Base-by-base conservation (phyloP, 2,329 filamentous ascomycete species). In the Aspergillus novoparasiticus region DNA sequence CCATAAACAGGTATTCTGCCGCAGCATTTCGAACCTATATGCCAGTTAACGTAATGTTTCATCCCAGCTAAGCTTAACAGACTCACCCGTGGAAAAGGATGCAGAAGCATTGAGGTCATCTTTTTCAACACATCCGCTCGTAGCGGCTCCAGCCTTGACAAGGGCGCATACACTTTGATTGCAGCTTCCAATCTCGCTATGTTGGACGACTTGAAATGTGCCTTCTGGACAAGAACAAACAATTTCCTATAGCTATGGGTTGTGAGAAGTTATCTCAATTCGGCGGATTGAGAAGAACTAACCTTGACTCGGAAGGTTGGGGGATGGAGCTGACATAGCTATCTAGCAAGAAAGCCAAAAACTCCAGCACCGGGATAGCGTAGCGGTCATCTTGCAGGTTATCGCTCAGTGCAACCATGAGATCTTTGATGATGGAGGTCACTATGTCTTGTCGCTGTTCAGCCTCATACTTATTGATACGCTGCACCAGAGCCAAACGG, bases 151-250 rank as follows among this genome's bases (percentile, higher is more conserved):
- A 84, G 75, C n/a, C 76, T 73, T 4, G 87, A 87, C 30, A 97
- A 79, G 0, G 87, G 88, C 3, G 89, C 86, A 77, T 97, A 98
- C 14, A 95, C 86, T 71, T 89, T 90, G 64, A 96, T 81, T 26
- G 91, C 92, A 0, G 92, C 90, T 73, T 92, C 87, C 1, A 98
- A 83, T 76, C 95, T 94, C 57, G 89, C 86, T 50, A 97, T 86
- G 74, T 92, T 95, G 23, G 90, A 88, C 1, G 90, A 91, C 78
- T 94, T 94, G 81, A 91, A 94, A 66, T 94, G 91, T 0, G 91
- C 86, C 76, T 90, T 93, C 72, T 96, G 92, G 4, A 90, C 86
- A 41, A 88, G 82, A 8, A 88, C 81, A 63, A 93, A 92, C 3
- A 97, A 79, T 8, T 77, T 82, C 64, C 87, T 86, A 73, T 85